Base-by-base conservation (phyloP, 805 yeast species). In the Hyphopichia homilentoma region DNA sequence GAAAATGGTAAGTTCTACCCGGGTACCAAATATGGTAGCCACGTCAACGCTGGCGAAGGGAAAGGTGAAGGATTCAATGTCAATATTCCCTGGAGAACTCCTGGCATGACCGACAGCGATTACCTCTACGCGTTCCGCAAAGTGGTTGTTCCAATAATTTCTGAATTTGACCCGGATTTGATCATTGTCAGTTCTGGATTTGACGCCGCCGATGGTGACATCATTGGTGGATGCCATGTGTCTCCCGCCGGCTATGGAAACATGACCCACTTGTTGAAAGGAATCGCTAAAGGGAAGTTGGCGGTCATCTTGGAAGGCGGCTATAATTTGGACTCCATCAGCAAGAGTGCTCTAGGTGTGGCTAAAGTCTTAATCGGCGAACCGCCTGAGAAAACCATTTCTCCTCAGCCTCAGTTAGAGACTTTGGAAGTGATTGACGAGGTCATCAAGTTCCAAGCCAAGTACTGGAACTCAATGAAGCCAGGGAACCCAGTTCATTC, bases 161-260 rank as follows among this genome's bases (percentile, higher is more conserved):
- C 79, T 36, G 98, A 93, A 55, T 93, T 82, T 49, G 80, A 81
- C 50, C 97, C 99, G 0, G 98, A 93, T 61, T 69, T 93, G 42
- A 90, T 89, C 4, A 86, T 93, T 21, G 80, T 93, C 20, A 85
- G 96, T 13, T 81, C 97, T 1, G 99, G 99, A 0, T 93, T 93
- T 48, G 99, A 93, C 62, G 98, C 98, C 14, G 99, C 99, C 1
- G 96, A 86, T 49, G 97, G 97, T 38, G 99, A 93, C 59, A 81
- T 87, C 37, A 85, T 93, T 41, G 99, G 98, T 7, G 95, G 90
- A 29, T 93, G 97, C 57, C 94, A 86, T 54, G 95, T 93, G 2
- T 74, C 96, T 0, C 98, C 98, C 2, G 83, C 88, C 23, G 96
- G 96, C 9, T 93, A 93, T 55, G 97, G 96, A 6, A 89, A 88